Conservation (phyloP, 2,329 filamentous ascomycete species). For the Zopfia rhizophila region DNA sequence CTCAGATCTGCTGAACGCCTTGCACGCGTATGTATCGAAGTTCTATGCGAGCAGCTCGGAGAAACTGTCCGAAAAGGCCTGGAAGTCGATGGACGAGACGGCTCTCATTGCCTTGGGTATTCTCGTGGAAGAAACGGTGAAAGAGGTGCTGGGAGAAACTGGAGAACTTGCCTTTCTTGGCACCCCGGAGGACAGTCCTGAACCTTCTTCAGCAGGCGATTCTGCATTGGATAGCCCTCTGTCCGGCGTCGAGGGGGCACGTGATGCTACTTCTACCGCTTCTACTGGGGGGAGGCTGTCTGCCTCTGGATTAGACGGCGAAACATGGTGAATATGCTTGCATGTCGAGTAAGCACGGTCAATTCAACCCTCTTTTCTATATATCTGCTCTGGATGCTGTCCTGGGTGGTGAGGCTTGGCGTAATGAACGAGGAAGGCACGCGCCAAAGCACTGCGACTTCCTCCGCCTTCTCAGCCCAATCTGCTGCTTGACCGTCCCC, state of each 20-base stretch:
- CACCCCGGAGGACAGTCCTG: constrained; percentile 38
- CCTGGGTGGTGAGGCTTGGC: constrained; percentile 20
- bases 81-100: constrained; percentile 78
- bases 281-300: too few relatives aligned
- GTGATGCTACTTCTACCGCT: too few relatives aligned
- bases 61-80: constrained; percentile 46
- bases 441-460: background rate
- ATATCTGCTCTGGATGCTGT: too few relatives aligned
- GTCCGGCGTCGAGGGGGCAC: too few relatives aligned
- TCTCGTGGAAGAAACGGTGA: constrained; percentile 75
- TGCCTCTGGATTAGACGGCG: too few relatives aligned
- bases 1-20: constrained; percentile 73
- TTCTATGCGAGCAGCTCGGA: constrained; percentile 64
- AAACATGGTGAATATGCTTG: too few relatives aligned
- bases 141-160: constrained; percentile 68
- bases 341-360: too few relatives aligned
- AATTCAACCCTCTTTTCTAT: too few relatives aligned
- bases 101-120: constrained; percentile 80
- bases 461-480: background rate
- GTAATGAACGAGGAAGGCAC: constrained; percentile 24
- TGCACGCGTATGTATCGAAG: constrained; percentile 74
- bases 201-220: too few relatives aligned
- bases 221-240: too few relatives aligned
- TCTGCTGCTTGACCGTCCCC: too few relatives aligned
- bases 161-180: constrained; percentile 80